Evolutionary conservation across 306 rosid species (phyloP), one percentile per base, ranked within the genome.

Genomic region (Malus orientalis): DNA sequence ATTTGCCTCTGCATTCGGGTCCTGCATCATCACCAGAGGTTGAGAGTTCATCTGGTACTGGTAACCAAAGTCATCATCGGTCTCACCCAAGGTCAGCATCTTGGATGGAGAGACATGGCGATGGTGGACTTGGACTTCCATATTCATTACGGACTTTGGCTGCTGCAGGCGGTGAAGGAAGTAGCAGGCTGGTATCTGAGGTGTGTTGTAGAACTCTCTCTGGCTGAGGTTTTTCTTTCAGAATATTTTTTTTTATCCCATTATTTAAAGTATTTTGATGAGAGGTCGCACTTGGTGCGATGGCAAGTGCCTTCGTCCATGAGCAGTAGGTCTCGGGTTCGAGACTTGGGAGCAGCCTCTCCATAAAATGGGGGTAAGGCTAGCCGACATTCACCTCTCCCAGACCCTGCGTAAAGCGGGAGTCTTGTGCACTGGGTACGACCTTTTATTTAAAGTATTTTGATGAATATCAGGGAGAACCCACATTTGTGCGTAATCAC

Each of bases 131-230:
- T 62, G 97, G 93, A 76, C 67, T 92, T 79, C 98, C 93, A 27
- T 84, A 91, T 84, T 86, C 97, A 6, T 83, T 96, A 23, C 90
- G 96, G 67, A 22, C 90, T 20, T 84, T 90, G 84, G 93, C 96
- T 72, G 79, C 83, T 65, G 83, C 55, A 51, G 55, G 81, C 0
- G 78, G 91, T 73, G 99, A 93, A 80, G 97, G 98, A 79, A 91
- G 80, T 74, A 84, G 84, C 82, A 87, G 99, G 83, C 89, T 91
- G 74, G 93, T 91, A 67, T 96, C 99, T 25, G 99, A 93, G 99
- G 99, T 96, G 10, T 73, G 91, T 78, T 73, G 73, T 80, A n/a
- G 53, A 32, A 59, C 76, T 71, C 82, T 76, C 60, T 78, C 13
- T 70, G 18, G 55, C 75, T 10, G 59, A 51, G 63, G 64, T 44